Evolutionary conservation across 1,284 basidiomycete genomes (phyloP).

Genomic region (Rhodotorula sp.): DNA sequence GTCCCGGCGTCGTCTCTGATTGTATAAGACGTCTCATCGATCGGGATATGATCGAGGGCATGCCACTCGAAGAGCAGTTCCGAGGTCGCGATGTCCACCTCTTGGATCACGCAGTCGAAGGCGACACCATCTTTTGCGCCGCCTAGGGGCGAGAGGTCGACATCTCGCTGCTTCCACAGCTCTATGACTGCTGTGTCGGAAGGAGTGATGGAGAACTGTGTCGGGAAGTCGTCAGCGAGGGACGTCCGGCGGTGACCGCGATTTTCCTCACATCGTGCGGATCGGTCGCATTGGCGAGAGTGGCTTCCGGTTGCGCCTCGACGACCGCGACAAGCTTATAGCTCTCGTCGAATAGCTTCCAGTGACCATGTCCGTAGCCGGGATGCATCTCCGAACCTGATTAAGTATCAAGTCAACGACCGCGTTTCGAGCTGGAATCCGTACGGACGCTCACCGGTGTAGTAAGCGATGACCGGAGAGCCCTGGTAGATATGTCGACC

Average conservation of each 20-base stretch:
- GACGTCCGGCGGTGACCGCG: neutral
- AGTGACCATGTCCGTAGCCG: slow-evolving; percentile 31
- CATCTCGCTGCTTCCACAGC: slow-evolving; percentile 39
- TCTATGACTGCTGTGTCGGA: slow-evolving; percentile 47
- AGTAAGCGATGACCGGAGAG: slow-evolving; percentile 42
- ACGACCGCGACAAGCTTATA: slow-evolving; percentile 44
- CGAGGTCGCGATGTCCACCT: slow-evolving; percentile 47
- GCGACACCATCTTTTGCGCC: slow-evolving; percentile 43
- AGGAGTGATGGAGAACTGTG: slow-evolving; percentile 44
- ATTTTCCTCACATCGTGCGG: slow-evolving; percentile 32
- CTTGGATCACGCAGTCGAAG: slow-evolving; percentile 44
- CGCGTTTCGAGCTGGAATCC: neutral
- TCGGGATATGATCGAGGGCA: slow-evolving; percentile 29
- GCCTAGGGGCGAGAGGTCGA: slow-evolving; percentile 40
- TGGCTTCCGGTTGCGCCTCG: slow-evolving; percentile 12
- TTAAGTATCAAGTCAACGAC: neutral
- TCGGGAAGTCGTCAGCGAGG: neutral
- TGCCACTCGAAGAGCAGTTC: slow-evolving; percentile 37
- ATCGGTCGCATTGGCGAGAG: slow-evolving; percentile 14
- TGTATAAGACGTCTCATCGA: slow-evolving; percentile 28
- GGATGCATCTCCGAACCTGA: slow-evolving; percentile 10
- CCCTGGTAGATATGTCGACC: slow-evolving; percentile 38
- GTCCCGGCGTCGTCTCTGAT: slow-evolving; percentile 9
- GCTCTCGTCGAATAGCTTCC: slow-evolving; percentile 40
- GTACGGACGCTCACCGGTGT: slow-evolving; percentile 42